Conservation (phyloP, 2,329 filamentous ascomycete genomes). For the Exserohilum rostratum region DNA sequence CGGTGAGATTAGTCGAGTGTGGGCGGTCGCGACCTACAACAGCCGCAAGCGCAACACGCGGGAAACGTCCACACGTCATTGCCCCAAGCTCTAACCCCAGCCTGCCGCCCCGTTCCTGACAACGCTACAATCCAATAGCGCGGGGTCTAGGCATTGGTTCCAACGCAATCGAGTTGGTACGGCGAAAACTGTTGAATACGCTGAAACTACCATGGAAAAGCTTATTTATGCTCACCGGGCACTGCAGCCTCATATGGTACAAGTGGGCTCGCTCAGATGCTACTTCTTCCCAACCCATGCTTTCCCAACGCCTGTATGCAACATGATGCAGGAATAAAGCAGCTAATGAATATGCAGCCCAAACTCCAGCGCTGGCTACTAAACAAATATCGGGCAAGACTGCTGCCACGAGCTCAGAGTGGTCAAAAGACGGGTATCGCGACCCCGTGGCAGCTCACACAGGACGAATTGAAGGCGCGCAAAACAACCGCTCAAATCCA, state of each 20-base stretch:
- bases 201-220: constrained; percentile 8
- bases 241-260: constrained; percentile 29
- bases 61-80: constrained; percentile 35
- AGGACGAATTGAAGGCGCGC: constrained; percentile 36
- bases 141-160: constrained; percentile 11
- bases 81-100: constrained; percentile 24
- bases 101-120: constrained; percentile 14
- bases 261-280: constrained; percentile 27
- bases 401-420: constrained; percentile 40
- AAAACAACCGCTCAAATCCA: constrained; percentile 31
- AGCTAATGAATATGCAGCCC: constrained; percentile 28
- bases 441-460: constrained; percentile 38
- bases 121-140: constrained; percentile 16
- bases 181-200: constrained; percentile 14
- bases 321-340: constrained; percentile 29
- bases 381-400: constrained; percentile 31
- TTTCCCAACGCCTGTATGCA: constrained; percentile 28
- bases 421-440: constrained; percentile 43
- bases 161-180: constrained; percentile 12
- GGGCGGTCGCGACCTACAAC: constrained; percentile 28
- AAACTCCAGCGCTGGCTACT: constrained; percentile 45
- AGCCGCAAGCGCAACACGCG: constrained; percentile 24
- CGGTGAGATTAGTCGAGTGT: constrained; percentile 26
- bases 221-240: constrained; percentile 11
- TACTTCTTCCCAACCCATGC: constrained; percentile 14